phyloP scores from a whole-genome alignment of 1,139 yeast genomes.

The Komagataea norvegica region DNA sequence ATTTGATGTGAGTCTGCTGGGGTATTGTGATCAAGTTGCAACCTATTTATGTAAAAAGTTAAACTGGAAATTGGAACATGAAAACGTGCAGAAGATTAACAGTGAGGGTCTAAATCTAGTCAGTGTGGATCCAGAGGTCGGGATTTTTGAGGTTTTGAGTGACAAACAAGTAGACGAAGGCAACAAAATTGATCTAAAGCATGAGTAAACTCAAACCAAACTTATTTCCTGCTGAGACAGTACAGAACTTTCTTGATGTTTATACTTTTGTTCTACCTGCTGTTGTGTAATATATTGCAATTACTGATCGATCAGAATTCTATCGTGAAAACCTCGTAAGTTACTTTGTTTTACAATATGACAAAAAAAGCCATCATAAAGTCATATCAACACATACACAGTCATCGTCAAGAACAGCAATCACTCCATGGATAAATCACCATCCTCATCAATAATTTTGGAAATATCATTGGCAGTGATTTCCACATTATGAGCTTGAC shows the following conservation, averaged over 20 bases:
- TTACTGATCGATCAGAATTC: too few species aligned
- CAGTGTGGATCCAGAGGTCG: constrained; percentile 27
- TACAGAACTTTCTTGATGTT: too few species aligned
- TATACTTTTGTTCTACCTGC: neutral
- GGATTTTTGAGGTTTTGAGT: constrained; percentile 28
- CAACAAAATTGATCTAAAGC: neutral
- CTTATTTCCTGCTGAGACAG: too few species aligned
- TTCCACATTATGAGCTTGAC: constrained; percentile 15
- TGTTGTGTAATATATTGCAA: too few species aligned
- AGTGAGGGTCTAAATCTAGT: constrained; percentile 28
- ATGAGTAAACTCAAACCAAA: too few species aligned
- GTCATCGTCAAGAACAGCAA: too few species aligned
- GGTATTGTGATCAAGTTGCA: constrained; percentile 86
- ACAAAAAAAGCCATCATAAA: too few species aligned
- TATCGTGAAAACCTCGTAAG: too few species aligned
- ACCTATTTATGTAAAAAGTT: constrained; percentile 55
- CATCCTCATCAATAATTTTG: constrained; percentile 16
- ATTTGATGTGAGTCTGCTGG: constrained; percentile 77
- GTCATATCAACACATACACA: too few species aligned
- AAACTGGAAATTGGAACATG: constrained; percentile 67
- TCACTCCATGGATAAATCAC: constrained; percentile 23
- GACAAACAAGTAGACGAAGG: constrained; percentile 16
- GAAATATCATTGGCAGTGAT: constrained; percentile 15
- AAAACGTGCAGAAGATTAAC: constrained; percentile 27
- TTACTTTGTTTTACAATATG: too few species aligned